A percentile compares a stretch with the other conserved stretches of the same genome.
phyloP scores from a whole-genome alignment of 2,329 filamentous ascomycete species.

The Ascochyta rabiei region DNA sequence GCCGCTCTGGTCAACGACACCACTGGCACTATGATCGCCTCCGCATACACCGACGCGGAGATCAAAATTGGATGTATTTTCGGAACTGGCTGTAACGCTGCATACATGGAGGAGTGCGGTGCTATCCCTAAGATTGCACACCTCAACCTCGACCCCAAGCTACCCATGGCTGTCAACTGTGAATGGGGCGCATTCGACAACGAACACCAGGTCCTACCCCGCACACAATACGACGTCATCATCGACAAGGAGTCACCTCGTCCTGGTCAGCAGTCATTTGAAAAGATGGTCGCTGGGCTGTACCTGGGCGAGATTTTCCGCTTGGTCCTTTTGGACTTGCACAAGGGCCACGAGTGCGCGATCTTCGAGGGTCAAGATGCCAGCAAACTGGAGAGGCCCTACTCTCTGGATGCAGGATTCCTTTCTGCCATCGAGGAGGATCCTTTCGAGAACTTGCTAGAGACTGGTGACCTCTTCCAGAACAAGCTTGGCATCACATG shows the following conservation, averaged over 20 bases:
- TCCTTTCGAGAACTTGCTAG: slow-evolving; percentile 91
- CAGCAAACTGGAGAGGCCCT: slow-evolving; percentile 79
- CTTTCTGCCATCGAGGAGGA: slow-evolving; percentile 93
- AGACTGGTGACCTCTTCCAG: slow-evolving; percentile 83
- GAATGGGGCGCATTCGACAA: slow-evolving; percentile 98
- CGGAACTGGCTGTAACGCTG: slow-evolving; percentile 96
- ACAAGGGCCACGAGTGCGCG: slow-evolving; percentile 66
- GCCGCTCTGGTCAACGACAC: slow-evolving; percentile 97
- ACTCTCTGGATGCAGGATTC: slow-evolving; percentile 91
- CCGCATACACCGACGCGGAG: slow-evolving; percentile 89
- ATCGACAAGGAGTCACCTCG: slow-evolving; percentile 92
- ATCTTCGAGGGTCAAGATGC: slow-evolving; percentile 88
- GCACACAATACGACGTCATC: slow-evolving; percentile 82
- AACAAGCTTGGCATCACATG: slow-evolving; percentile 74
- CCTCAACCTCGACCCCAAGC: slow-evolving; percentile 82
- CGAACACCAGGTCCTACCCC: slow-evolving; percentile 85
- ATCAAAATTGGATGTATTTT: slow-evolving; percentile 99
- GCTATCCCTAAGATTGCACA: slow-evolving; percentile 93
- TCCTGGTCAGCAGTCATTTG: slow-evolving; percentile 91
- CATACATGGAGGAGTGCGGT: slow-evolving; percentile 94
- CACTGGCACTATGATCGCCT: slow-evolving; percentile 94
- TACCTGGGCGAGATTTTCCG: slow-evolving; percentile 96
- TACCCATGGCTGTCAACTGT: slow-evolving; percentile 95
- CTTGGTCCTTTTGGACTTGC: slow-evolving; percentile 80
- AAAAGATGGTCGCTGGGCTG: slow-evolving; percentile 96